Evolutionary conservation across 306 rosid species (phyloP), one percentile per base, ranked within the genome.

Genomic region (Fagus sylvatica): DNA sequence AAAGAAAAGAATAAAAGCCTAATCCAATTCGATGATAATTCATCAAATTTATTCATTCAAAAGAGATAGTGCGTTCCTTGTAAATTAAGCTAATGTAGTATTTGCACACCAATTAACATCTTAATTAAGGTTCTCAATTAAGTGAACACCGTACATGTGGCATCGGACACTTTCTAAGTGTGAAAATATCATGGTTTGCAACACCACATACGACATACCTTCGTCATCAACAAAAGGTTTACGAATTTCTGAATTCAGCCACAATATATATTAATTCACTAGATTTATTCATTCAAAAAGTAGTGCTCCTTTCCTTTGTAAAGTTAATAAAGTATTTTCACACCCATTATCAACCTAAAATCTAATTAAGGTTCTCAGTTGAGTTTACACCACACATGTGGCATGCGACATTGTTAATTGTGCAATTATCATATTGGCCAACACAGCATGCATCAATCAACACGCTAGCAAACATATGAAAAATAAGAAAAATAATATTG

Each of bases 401-500:
- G 39, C 68, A 32, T 34, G 68, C 68, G 15, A 32, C 41, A 61
- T 61, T 11, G 4, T 61, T 61, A 61, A 61, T 32, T 61, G 3
- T 12, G 41, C 40, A 12, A 61, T 7, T 57, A 57, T 57, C 68
- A 61, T 61, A 61, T 61, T 61, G 68, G 68, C 68, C 68, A 61
- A 32, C 42, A 37, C 68, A 12, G 68, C 68, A 5, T 12, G 34
- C 39, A 32, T 33, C 64, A 57, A 57, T 3, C 64, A 57, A 28
- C 51, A 46, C 22, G 68, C 68, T 32, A 12, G 41, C 42, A 32
- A 22, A 61, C 68, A 61, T 33, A 61, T 5, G 68, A 32, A 37
- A 33, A 61, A 22, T 22, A 22, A 22, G 28, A 22, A 57, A 57
- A 8, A 32, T 10, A 28, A n/a, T n/a, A n/a, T n/a, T n/a, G n/a